Conservation (phyloP, 2,329 filamentous ascomycete genomes). For the Trichoderma sp. region DNA sequence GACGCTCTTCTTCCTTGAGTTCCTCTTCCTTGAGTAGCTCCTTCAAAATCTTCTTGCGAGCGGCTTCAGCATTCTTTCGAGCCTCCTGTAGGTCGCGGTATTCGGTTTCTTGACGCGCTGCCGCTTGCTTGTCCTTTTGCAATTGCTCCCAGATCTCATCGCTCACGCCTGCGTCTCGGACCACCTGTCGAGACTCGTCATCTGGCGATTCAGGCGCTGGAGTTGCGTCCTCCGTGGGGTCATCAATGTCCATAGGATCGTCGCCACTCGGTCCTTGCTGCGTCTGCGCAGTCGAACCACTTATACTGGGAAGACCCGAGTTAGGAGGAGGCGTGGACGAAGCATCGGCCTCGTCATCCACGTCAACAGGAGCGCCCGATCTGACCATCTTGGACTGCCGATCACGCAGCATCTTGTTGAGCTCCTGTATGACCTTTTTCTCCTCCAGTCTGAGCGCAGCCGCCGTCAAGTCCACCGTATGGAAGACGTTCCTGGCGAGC, state of each 20-base stretch:
- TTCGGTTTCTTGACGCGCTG: slow-evolving; percentile 44
- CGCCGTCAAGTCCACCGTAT: slow-evolving; percentile 33
- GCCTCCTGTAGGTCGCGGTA: slow-evolving; percentile 41
- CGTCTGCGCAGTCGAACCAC: neutral
- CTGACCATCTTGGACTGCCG: slow-evolving; percentile 16
- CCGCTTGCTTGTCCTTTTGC: slow-evolving; percentile 50
- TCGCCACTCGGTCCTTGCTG: slow-evolving; percentile 16
- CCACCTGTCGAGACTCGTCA: neutral
- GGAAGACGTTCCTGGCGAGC: slow-evolving; percentile 55
- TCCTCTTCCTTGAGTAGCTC: slow-evolving; percentile 32
- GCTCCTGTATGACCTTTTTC: slow-evolving; percentile 20
- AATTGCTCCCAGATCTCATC: slow-evolving; percentile 65
- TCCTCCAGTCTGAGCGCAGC: slow-evolving; percentile 32
- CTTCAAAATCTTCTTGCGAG: slow-evolving; percentile 42
- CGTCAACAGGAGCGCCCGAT: neutral
- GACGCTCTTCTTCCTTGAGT: slow-evolving; percentile 44
- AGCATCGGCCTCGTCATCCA: slow-evolving; percentile 27
- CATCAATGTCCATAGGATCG: neutral
- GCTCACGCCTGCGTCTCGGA: slow-evolving; percentile 59
- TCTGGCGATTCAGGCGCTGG: neutral
- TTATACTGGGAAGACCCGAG: neutral
- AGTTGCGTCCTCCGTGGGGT: slow-evolving; percentile 21
- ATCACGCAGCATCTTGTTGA: slow-evolving; percentile 34
- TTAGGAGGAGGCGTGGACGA: neutral
- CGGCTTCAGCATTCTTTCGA: slow-evolving; percentile 36